Evolutionary conservation across 805 yeast genomes (phyloP), one percentile per base, ranked within the genome.

Genomic region (Saturnispora serradocipensis): DNA sequence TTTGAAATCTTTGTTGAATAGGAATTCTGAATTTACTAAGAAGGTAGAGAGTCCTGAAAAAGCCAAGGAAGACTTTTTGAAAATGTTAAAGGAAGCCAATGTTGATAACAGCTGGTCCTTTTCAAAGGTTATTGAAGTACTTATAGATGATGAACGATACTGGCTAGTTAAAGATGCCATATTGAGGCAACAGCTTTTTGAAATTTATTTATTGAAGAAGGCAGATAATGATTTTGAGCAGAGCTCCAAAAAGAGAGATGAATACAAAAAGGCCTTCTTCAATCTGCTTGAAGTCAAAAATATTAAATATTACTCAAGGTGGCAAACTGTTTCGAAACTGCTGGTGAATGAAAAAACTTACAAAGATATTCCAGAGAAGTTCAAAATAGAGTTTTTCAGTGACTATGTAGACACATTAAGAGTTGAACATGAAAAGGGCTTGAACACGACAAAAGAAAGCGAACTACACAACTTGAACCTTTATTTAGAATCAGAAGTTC

Each of bases 81-180:
- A 69, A 2, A 71, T 88, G 75, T 67, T 89, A 9, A 64, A 68
- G 34, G 78, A 75, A 1, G 66, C 75, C 38, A 67, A 73, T 7
- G 87, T 88, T 3, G 89, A 84, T 62, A 75, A 85, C 0, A 76
- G 84, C 0, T 86, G 91, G 90, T 75, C 93, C 0, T 88, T 88
- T 65, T 78, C 75, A 46, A 71, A 71, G 52, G 84, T 86, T 1
- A 80, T 88, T 67, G 74, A 77, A 22, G 66, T 68, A 16, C 77
- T 84, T 52, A 73, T 84, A 16, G 62, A 60, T 3, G 82, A 84
- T 56, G 78, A 82, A 2, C 69, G 81, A 15, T 89, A 86, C 60
- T 86, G 91, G 90, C 65, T 72, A 5, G 66, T 87, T 2, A 67
- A 71, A 5, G 86, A 84, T 60, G 75, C 95, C 0, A 59, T 82